Conservation (phyloP, 306 rosid genomes). For the Sophora flavescens region DNA sequence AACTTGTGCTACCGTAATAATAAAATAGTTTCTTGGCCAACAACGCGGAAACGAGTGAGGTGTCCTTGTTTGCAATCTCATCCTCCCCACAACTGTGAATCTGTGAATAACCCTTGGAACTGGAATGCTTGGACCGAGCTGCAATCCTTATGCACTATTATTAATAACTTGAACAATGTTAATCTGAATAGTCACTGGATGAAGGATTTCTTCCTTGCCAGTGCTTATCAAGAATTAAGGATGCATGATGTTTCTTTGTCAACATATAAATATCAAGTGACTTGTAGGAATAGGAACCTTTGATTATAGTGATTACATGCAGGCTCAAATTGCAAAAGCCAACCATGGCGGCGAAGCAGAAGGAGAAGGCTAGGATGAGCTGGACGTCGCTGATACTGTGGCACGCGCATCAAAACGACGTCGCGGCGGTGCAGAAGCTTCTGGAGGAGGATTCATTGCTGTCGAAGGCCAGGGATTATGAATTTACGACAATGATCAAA, state of each 20-base stretch:
- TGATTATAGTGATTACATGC: slow-evolving; percentile 84
- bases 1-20: not conserved
- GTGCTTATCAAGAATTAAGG: slow-evolving; percentile 87
- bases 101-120: slow-evolving; percentile 98
- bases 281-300: slow-evolving; percentile 80
- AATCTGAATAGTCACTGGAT: slow-evolving; percentile 94
- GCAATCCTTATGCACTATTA: slow-evolving; percentile 78
- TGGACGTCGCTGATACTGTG: slow-evolving; percentile 81
- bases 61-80: too few relatives aligned
- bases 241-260: slow-evolving; percentile 82
- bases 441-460: slow-evolving; percentile 83
- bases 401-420: slow-evolving; percentile 93
- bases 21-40: too few relatives aligned
- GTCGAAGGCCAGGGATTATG: slow-evolving; percentile 81
- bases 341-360: slow-evolving; percentile 59
- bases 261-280: slow-evolving; percentile 76
- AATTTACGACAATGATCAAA: slow-evolving; percentile 83
- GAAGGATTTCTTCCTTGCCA: slow-evolving; percentile 94
- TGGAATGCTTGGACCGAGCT: slow-evolving; percentile 98
- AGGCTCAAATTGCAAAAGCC: slow-evolving; percentile 94
- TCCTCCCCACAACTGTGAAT: too few relatives aligned
- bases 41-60: too few relatives aligned
- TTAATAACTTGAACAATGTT: slow-evolving; percentile 78
- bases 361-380: slow-evolving; percentile 82
- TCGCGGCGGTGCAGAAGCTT: slow-evolving; percentile 75